phyloP scores from a whole-genome alignment of 2,329 filamentous ascomycete genomes.

The Sclerotinia minor region DNA sequence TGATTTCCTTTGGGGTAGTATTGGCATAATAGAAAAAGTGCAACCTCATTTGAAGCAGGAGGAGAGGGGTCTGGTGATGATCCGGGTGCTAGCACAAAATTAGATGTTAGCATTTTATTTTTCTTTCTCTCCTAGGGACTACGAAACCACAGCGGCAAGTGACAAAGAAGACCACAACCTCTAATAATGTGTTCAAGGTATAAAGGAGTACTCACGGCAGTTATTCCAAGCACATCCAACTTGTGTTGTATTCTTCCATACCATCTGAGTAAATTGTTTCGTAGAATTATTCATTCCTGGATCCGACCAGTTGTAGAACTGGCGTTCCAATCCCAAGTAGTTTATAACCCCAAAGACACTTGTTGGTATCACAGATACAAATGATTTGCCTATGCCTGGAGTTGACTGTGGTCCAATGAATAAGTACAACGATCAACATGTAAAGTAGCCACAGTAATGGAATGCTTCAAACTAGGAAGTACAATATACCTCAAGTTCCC shows the following conservation, averaged over 20 bases:
- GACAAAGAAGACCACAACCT: no score
- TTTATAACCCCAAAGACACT: neutral
- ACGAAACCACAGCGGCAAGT: neutral
- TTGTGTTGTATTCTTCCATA: neutral
- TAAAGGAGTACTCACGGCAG: neutral
- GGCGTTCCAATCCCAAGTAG: neutral
- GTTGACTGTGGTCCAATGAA: neutral
- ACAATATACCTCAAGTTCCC: constrained; percentile 1
- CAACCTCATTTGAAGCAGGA: neutral
- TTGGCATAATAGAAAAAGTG: neutral
- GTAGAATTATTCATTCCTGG: neutral
- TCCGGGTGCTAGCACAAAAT: neutral
- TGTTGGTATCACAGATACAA: neutral
- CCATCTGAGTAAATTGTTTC: constrained; percentile 6
- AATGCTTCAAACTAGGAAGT: no score
- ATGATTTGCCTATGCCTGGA: neutral
- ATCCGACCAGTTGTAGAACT: neutral
- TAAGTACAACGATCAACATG: neutral
- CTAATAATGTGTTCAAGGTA: no score
- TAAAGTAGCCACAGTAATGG: fast-evolving
- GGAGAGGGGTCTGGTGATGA: constrained; percentile 6
- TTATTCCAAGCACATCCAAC: constrained; percentile 18
- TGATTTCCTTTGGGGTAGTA: constrained; percentile 8
- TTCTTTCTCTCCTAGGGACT: no score
- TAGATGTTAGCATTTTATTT: neutral